These are phyloP conservation scores for Achlya hypogyna DNA, from an alignment of 352 stramenopile genomes.

Conservation along the genomic window DNA sequence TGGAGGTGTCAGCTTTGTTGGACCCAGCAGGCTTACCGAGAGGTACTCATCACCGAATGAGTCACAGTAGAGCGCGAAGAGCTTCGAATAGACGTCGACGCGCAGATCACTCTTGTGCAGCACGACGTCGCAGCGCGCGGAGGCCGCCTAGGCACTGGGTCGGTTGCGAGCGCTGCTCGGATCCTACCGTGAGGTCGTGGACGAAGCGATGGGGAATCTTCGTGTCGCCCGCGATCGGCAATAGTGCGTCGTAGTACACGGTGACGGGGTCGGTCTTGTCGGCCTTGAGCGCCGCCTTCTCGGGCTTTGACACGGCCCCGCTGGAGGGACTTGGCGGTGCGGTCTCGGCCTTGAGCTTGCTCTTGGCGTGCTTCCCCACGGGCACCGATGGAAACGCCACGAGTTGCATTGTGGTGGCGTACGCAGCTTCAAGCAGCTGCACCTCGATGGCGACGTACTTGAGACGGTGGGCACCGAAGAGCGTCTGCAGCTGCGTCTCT, in stretches of 20 bases:
- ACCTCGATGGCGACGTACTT: conserved; percentile 59
- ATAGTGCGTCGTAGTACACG: conserved; percentile 43
- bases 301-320: background rate
- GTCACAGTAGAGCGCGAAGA: conserved; percentile 48
- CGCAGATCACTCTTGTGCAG: conserved; percentile 57
- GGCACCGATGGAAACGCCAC: conserved; percentile 49
- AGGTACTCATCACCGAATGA: conserved; percentile 62
- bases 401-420: conserved; percentile 30
- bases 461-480: conserved; percentile 64
- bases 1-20: background rate
- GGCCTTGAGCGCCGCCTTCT: conserved; percentile 1
- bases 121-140: conserved; percentile 49
- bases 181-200: conserved; percentile 29
- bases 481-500: conserved; percentile 60
- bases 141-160: background rate
- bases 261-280: background rate
- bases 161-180: background rate
- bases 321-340: background rate
- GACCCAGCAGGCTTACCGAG: conserved; percentile 30
- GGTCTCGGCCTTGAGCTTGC: conserved; percentile 13
- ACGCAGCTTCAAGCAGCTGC: conserved; percentile 44
- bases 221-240: conserved; percentile 39
- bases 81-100: conserved; percentile 53
- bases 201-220: conserved; percentile 29
- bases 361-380: conserved; percentile 28